Conservation (phyloP, 768 basidiomycete species). For the Vararia minispora region DNA sequence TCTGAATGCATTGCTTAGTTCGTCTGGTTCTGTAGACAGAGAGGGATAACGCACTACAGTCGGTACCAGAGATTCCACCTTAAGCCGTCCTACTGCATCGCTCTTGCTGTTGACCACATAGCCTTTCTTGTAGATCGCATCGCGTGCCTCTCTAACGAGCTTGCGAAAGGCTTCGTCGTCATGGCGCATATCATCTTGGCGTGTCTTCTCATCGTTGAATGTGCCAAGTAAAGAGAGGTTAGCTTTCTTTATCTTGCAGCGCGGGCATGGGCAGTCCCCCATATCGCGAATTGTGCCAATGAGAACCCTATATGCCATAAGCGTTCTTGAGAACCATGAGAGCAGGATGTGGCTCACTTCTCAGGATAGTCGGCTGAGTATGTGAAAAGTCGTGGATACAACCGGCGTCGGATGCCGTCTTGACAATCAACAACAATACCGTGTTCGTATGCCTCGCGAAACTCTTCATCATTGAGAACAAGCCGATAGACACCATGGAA, state of each 20-base stretch:
- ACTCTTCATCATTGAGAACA: conserved; percentile 14
- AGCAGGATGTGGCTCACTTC: conserved; percentile 14
- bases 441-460: conserved; percentile 15
- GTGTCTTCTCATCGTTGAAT: conserved; percentile 2
- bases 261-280: conserved; percentile 24
- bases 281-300: conserved; percentile 20
- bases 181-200: neutral
- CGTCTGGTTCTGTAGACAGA: neutral
- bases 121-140: conserved; percentile 12
- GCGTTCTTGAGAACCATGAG: neutral
- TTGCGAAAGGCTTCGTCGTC: neutral
- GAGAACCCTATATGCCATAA: conserved; percentile 14
- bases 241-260: conserved; percentile 15
- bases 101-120: conserved; percentile 4
- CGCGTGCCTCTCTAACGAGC: neutral
- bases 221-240: conserved; percentile 13
- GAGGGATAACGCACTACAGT: conserved; percentile 3
- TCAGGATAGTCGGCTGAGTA: conserved; percentile 24
- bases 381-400: conserved; percentile 18
- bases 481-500: conserved; percentile 19
- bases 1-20: conserved; percentile 20
- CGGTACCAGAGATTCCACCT: conserved; percentile 15
- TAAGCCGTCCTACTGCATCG: conserved; percentile 6
- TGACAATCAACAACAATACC: conserved; percentile 17
- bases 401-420: conserved; percentile 16